Conservation (phyloP, 2,329 filamentous ascomycete genomes). For the Fusarium sp. region DNA sequence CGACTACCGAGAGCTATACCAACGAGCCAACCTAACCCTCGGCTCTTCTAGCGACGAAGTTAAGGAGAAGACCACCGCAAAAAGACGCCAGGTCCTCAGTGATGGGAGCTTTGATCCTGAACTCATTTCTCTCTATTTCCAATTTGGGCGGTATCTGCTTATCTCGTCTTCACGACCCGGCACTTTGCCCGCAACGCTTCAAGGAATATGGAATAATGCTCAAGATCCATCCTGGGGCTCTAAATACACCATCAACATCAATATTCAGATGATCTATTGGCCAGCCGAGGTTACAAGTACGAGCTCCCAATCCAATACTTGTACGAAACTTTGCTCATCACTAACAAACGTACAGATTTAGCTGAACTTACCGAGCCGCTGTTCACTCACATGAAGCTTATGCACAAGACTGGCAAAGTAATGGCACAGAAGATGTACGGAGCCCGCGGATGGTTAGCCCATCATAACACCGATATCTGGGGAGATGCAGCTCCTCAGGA, state of each 20-base stretch:
- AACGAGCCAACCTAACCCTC: not conserved
- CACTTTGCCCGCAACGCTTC: constrained; percentile 1
- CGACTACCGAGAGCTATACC: not conserved
- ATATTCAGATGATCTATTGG: constrained; percentile 11
- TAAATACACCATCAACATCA: constrained; percentile 15
- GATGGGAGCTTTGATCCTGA: constrained; percentile 10
- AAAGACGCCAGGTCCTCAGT: not conserved
- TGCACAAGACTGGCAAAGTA: constrained; percentile 3
- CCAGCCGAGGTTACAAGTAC: constrained; percentile 2
- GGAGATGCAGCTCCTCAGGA: constrained; percentile 10
- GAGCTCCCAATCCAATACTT: too few relatives aligned
- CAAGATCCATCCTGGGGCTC: constrained; percentile 1
- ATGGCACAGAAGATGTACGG: constrained; percentile 6
- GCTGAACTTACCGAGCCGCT: constrained; percentile 3
- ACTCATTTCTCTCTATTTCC: not conserved
- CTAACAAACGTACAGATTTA: not conserved
- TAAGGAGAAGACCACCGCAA: not conserved
- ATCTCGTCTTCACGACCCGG: constrained; percentile 4
- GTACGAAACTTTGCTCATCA: too few relatives aligned
- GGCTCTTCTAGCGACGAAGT: not conserved
- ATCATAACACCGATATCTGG: constrained; percentile 15
- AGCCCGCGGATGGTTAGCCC: constrained; percentile 8
- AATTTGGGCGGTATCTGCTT: not conserved
- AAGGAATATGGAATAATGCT: constrained; percentile 8
- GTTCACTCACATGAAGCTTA: not conserved